Evolutionary conservation across 2,329 filamentous ascomycete genomes (phyloP), one percentile per base, ranked within the genome.

Genomic region (Ophiosphaerella narmari): DNA sequence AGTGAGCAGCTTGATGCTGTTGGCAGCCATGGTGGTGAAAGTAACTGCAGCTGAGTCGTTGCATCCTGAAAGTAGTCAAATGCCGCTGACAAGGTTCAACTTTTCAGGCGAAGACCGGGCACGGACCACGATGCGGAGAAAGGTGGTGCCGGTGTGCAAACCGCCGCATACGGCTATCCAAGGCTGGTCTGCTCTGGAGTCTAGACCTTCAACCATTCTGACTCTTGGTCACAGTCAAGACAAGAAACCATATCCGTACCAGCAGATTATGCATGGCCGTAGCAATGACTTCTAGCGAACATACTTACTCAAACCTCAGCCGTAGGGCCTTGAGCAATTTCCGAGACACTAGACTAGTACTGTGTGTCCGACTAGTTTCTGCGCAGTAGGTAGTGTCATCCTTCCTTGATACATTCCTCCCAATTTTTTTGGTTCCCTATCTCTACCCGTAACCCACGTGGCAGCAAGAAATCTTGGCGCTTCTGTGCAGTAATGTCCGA

Each of bases 1-100:
- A 64, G 87, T 89, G 71, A 90, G 78, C 57, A 90, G 77, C 75
- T 90, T 90, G 71, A 90, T 89, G 33, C 84, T 86, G 75, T 89
- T 90, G 56, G 85, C 82, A 61, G 86, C 82, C 87, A 90, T 89
- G 52, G 42, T 59, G 57, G 48, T 55, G 47, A 47, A 49, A 40
- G 43, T 39, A 51, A 45, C 18, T 35, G 53, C 48, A 57, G 46
- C 31, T 48, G 52, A 41, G 52, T 54, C 49, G 54, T 59, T 57
- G 47, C 54, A 63, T 61, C 35, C 57, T 52, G 50, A 58, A 49
- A 34, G 48, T 46, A 45, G 40, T 46, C 52, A 55, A 46, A 48
- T 13, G 50, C 50, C 46, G 43, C 38, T 40, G 45, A 57, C 14
- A 51, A 55, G 44, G 43, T 46, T 50, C 45, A 61, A 60, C 57